These are phyloP conservation scores for Agaricus sinodeliciosus DNA, from an alignment of 768 basidiomycete genomes.

Conservation along the genomic window DNA sequence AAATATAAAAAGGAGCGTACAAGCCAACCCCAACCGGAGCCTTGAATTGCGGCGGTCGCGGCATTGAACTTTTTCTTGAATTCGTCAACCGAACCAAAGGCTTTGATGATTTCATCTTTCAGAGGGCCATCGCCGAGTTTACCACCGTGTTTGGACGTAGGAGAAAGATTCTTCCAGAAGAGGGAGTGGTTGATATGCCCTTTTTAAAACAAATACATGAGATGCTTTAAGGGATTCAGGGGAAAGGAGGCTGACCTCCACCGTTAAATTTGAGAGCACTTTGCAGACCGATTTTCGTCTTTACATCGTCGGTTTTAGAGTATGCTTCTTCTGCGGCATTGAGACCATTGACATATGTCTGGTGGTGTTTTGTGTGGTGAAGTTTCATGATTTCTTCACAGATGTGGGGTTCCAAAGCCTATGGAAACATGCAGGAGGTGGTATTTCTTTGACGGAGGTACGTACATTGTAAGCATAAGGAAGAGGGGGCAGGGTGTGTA, in stretches of 20 bases:
- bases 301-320: constrained; percentile 57
- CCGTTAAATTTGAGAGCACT: constrained; percentile 95
- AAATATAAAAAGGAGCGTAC: constrained; percentile 39
- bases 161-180: constrained; percentile 94
- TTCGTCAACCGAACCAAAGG: constrained; percentile 66
- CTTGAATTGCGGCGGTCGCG: constrained; percentile 81
- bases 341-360: constrained; percentile 88
- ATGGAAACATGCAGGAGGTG: neutral
- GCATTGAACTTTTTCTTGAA: constrained; percentile 82
- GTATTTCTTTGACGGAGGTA: neutral
- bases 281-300: constrained; percentile 82
- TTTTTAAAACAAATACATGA: constrained; percentile 19
- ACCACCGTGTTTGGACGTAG: constrained; percentile 59
- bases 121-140: constrained; percentile 54
- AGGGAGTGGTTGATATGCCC: constrained; percentile 93
- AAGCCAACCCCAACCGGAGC: constrained; percentile 96
- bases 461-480: constrained; percentile 65
- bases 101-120: constrained; percentile 52
- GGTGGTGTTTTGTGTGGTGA: constrained; percentile 94
- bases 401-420: constrained; percentile 90
- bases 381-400: constrained; percentile 88
- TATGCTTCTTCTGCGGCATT: constrained; percentile 85
- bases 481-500: constrained; percentile 60
- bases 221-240: neutral
- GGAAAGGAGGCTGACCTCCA: constrained; percentile 48